Evolutionary conservation across 306 rosid genomes (phyloP).

Genomic region (Quercus berberidifolia): DNA sequence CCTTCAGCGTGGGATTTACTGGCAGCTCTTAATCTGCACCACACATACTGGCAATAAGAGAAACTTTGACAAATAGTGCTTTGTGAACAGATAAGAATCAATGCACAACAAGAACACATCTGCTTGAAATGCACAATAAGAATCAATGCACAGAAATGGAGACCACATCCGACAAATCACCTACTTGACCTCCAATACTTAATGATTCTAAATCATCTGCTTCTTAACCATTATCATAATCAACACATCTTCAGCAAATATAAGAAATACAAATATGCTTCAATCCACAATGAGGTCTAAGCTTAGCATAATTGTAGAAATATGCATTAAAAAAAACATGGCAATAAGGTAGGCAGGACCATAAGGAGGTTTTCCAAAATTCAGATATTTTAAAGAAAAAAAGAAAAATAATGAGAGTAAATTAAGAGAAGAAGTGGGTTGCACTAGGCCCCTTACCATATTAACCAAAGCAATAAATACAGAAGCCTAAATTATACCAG

Average conservation of each 20-base stretch:
- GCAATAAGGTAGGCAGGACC: background rate
- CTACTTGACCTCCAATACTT: background rate
- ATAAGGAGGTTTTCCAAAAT: too few relatives aligned
- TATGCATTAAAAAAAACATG: background rate
- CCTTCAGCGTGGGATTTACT: slow-evolving; percentile 69
- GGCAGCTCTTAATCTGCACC: slow-evolving; percentile 68
- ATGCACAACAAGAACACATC: background rate
- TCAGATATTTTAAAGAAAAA: background rate
- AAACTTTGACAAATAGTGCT: background rate
- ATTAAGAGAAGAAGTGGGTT: background rate
- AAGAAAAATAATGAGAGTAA: background rate
- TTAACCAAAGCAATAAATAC: background rate
- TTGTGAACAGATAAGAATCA: background rate
- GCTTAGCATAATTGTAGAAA: background rate
- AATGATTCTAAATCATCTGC: background rate
- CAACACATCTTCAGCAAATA: background rate
- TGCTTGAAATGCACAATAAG: too few relatives aligned
- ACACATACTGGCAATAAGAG: background rate
- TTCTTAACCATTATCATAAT: background rate
- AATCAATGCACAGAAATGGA: background rate
- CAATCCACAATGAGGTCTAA: background rate
- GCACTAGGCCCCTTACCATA: background rate
- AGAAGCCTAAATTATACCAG: background rate
- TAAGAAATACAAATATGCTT: background rate
- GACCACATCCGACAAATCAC: background rate